Evolutionary conservation across 148 eudicot genomes (phyloP).

Genomic region (Cornus suecica): DNA sequence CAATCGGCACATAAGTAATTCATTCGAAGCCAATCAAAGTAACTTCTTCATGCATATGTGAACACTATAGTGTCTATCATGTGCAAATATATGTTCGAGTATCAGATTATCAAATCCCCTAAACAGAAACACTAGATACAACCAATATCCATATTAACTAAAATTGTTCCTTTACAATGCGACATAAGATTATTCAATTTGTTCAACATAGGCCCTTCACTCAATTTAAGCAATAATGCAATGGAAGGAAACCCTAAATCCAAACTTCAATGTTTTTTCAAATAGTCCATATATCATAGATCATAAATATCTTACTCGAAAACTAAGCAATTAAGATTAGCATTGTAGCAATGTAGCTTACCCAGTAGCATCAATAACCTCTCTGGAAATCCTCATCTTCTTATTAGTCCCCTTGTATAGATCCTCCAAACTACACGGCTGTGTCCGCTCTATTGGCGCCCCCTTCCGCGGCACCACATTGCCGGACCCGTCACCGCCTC

Average conservation of each 20-base stretch:
- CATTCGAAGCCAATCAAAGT: neutral
- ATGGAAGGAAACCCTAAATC: too few relatives aligned
- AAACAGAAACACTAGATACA: too few relatives aligned
- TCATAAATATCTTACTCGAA: neutral
- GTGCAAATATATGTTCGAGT: too few relatives aligned
- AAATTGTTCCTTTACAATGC: too few relatives aligned
- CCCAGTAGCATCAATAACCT: conserved; percentile 32
- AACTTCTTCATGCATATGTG: neutral
- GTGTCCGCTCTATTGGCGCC: conserved; percentile 21
- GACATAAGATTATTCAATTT: too few relatives aligned
- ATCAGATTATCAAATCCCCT: too few relatives aligned
- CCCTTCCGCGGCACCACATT: conserved; percentile 17
- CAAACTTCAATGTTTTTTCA: too few relatives aligned
- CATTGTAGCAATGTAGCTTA: conserved; percentile 7
- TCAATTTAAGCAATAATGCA: too few relatives aligned
- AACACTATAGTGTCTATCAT: too few relatives aligned
- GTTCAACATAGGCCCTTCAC: too few relatives aligned
- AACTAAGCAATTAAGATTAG: neutral
- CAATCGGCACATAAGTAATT: neutral
- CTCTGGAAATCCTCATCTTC: conserved; percentile 36
- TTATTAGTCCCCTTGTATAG: conserved; percentile 27
- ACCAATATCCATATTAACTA: too few relatives aligned
- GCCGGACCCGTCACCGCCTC: conserved; percentile 18
- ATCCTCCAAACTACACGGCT: conserved; percentile 32
- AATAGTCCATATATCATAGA: neutral